Conservation (phyloP, 495 filamentous ascomycete species). For the Penicillium chermesinum region DNA sequence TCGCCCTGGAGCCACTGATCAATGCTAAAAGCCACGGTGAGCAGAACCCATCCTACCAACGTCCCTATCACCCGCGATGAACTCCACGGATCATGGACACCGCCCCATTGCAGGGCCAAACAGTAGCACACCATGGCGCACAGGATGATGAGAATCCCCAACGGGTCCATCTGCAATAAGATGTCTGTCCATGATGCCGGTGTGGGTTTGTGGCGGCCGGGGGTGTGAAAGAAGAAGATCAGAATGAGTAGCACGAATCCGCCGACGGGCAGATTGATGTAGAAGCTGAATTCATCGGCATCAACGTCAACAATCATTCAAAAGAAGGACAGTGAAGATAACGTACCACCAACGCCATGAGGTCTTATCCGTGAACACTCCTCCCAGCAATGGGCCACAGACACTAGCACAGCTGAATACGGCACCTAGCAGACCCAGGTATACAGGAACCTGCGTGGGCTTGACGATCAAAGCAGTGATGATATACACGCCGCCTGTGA, state of each 20-base stretch:
- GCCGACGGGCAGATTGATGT: conserved; percentile 51
- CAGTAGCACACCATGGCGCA: conserved; percentile 51
- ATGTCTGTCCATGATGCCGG: conserved; percentile 23
- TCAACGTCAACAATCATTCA: no score
- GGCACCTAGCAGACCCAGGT: conserved; percentile 42
- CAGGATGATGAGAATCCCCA: conserved; percentile 51
- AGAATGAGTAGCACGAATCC: conserved; percentile 38
- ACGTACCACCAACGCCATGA: conserved; percentile 29
- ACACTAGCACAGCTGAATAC: conserved; percentile 43
- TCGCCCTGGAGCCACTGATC: conserved; percentile 34
- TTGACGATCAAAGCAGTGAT: conserved; percentile 41
- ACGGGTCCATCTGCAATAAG: conserved; percentile 32
- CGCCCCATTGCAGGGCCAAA: conserved; percentile 56
- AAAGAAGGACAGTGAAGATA: no score
- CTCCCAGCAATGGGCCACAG: conserved; percentile 33
- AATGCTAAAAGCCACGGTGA: conserved; percentile 22
- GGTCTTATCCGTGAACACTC: conserved; percentile 19
- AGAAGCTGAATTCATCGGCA: no score
- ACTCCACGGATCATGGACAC: neutral
- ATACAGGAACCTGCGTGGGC: conserved; percentile 43
- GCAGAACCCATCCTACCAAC: conserved; percentile 34
- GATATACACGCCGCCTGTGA: conserved; percentile 8
- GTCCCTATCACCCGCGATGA: conserved; percentile 34
- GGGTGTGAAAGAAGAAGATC: no score
- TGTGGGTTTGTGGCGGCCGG: conserved; percentile 31